Evolutionary conservation across 495 filamentous ascomycete species (phyloP), one percentile per base, ranked within the genome.

Genomic region (Cenococcum geophilum): DNA sequence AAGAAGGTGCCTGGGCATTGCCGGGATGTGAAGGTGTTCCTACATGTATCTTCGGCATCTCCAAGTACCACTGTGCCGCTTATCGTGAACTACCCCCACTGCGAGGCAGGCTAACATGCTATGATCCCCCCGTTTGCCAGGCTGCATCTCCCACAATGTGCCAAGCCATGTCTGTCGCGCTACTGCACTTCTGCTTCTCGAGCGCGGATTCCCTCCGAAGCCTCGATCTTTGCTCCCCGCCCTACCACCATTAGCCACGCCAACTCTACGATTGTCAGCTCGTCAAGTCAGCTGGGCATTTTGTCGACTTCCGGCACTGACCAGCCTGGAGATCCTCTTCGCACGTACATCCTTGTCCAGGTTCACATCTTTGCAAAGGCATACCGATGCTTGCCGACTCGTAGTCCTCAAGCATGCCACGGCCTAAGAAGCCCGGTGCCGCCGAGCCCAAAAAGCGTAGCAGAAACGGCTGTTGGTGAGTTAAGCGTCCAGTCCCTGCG

Each of bases 401-500:
- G 6, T 52, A 52, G 49, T 32, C 49, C 25, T 16, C 10, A 12
- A 60, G 53, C 21, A 76, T 76, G 74, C 74, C 74, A 18, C 71
- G 74, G 52, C 72, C 73, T 42, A 75, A 73, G 68, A 76, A 73
- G 56, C 71, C 70, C 16, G 59, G 67, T 18, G 68, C 69, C 35
- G 60, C 64, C 43, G 77, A 77, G 59, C 74, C 76, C 42, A 78
- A 79, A 69, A 78, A 81, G 68, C 78, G 89, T 71, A 91, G 88
- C 69, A 82, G 89, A 48, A 91, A 88, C 75, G 89, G 89, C 63
- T 95, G 89, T 75, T 92, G 89, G 89, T 91, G 74, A 77, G 27
- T 32, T 32, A 32, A 6, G 3, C 6, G 84, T 60, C 48, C 4
- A 32, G 50, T 16, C 54, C 50, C 49, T 50, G 37, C 43, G 16